Conservation (phyloP, 805 yeast species). For the Saturnispora quitensis region DNA sequence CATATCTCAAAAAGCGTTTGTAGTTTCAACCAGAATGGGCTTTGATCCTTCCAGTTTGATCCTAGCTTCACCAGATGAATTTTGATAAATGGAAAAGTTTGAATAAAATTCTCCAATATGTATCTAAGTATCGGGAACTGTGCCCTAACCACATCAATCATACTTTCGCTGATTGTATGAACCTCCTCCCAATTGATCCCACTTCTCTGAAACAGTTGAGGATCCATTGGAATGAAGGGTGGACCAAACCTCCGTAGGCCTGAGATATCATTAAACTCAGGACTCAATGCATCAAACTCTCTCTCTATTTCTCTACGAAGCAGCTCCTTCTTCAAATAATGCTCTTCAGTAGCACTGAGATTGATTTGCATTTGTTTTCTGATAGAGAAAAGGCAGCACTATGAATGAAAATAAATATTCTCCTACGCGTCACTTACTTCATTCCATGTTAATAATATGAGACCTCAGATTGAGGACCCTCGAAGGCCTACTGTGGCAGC, state of each 20-base stretch:
- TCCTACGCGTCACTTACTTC: background rate
- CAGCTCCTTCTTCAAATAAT: conserved; percentile 77
- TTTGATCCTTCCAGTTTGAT: conserved; percentile 10
- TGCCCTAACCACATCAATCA: conserved; percentile 20
- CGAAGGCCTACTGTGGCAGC: background rate
- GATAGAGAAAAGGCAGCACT: background rate
- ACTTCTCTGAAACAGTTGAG: conserved; percentile 24
- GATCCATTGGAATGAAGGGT: conserved; percentile 54
- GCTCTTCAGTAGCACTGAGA: conserved; percentile 64
- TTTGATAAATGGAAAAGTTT: conserved; percentile 69
- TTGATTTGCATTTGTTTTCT: background rate
- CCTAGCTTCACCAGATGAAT: conserved; percentile 30
- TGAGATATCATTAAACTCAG: conserved; percentile 40
- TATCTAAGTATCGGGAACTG: conserved; percentile 62
- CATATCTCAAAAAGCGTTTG: conserved; percentile 79
- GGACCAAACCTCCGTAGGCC: conserved; percentile 65
- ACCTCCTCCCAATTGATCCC: conserved; percentile 12
- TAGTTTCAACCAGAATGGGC: conserved; percentile 67
- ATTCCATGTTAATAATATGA: background rate
- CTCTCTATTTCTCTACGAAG: conserved; percentile 48
- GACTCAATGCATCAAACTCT: conserved; percentile 50
- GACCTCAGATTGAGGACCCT: background rate
- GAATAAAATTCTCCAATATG: conserved; percentile 53
- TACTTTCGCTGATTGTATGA: conserved; percentile 13
- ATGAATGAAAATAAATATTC: background rate